These are phyloP conservation scores for Entamoeba moshkovskii DNA, from an alignment of 208 protist species.

Conservation along the genomic window DNA sequence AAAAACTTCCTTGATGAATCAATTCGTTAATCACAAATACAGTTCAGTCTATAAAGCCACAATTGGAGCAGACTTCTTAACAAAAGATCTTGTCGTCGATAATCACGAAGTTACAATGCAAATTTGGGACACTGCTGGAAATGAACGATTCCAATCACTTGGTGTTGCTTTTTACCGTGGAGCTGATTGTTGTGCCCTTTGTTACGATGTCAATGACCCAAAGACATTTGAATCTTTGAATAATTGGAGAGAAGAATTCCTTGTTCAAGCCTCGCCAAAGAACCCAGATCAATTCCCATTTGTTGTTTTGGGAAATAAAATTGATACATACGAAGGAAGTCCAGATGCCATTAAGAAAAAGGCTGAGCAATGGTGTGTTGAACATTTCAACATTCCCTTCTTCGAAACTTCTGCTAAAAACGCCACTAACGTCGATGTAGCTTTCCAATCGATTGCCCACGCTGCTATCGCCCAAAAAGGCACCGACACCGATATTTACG, in stretches of 20 bases:
- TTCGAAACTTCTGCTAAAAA: no score
- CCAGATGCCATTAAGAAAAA: no score
- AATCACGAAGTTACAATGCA: neutral
- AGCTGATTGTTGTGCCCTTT: slow-evolving; percentile 82
- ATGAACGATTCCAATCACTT: slow-evolving; percentile 95
- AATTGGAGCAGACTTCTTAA: slow-evolving; percentile 38
- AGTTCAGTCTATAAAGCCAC: slow-evolving; percentile 28
- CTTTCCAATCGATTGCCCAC: no score
- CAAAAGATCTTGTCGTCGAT: slow-evolving; percentile 18
- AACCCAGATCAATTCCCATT: slow-evolving; percentile 37
- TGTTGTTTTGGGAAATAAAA: slow-evolving; percentile 43
- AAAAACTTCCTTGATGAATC: neutral
- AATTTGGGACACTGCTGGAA: slow-evolving; percentile 64
- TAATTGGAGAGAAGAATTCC: slow-evolving; percentile 36
- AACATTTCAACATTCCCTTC: no score
- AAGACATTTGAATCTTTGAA: slow-evolving; percentile 37
- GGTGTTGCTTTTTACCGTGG: slow-evolving; percentile 94
- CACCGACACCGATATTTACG: no score
- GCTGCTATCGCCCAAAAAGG: no score
- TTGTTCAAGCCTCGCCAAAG: slow-evolving; percentile 1
- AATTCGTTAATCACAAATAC: slow-evolving; percentile 1
- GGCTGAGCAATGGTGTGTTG: no score
- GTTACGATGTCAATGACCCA: slow-evolving; percentile 39
- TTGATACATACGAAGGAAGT: slow-evolving; percentile 16
- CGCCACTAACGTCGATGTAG: no score